Conservation (phyloP, 108 stramenopile genomes). For the Chaetoceros muelleri region DNA sequence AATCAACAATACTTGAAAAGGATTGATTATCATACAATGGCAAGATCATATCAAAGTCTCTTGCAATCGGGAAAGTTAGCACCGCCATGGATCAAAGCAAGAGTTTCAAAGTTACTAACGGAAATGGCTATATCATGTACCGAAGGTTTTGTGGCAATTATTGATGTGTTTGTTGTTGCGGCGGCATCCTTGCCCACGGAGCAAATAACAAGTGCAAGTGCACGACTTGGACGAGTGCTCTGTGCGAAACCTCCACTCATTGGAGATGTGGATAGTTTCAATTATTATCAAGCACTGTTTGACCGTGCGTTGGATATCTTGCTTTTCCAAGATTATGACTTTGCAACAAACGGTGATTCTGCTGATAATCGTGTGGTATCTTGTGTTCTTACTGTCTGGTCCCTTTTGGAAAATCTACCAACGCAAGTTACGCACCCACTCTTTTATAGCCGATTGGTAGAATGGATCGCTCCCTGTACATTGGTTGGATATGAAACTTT, state of each 20-base stretch:
- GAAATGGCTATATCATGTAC: slow-evolving; percentile 25
- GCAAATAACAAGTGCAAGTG: slow-evolving; percentile 37
- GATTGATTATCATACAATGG: slow-evolving; percentile 5
- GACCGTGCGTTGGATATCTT: too few species aligned
- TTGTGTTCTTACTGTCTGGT: slow-evolving; percentile 34
- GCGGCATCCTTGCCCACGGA: slow-evolving; percentile 14
- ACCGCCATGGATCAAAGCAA: slow-evolving; percentile 50
- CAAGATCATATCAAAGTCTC: slow-evolving; percentile 31
- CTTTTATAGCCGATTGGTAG: too few species aligned
- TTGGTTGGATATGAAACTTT: too few species aligned
- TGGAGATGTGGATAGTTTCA: too few species aligned
- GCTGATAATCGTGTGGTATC: slow-evolving; percentile 9
- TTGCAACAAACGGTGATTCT: neutral
- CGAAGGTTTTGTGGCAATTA: slow-evolving; percentile 38
- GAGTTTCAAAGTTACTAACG: slow-evolving; percentile 41
- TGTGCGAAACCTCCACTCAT: slow-evolving; percentile 24
- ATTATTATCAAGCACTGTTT: too few species aligned
- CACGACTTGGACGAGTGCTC: slow-evolving; percentile 48
- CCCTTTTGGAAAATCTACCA: slow-evolving; percentile 21
- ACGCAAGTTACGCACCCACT: slow-evolving; percentile 4
- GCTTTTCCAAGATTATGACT: neutral
- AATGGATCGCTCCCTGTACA: too few species aligned
- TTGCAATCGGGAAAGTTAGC: slow-evolving; percentile 26
- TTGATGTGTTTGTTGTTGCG: slow-evolving; percentile 65
- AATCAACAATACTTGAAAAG: slow-evolving; percentile 6